A percentile compares a stretch with the other conserved stretches of the same genome.
Conservation (phyloP, 257 asterid genomes). For the Solanum piurae region DNA sequence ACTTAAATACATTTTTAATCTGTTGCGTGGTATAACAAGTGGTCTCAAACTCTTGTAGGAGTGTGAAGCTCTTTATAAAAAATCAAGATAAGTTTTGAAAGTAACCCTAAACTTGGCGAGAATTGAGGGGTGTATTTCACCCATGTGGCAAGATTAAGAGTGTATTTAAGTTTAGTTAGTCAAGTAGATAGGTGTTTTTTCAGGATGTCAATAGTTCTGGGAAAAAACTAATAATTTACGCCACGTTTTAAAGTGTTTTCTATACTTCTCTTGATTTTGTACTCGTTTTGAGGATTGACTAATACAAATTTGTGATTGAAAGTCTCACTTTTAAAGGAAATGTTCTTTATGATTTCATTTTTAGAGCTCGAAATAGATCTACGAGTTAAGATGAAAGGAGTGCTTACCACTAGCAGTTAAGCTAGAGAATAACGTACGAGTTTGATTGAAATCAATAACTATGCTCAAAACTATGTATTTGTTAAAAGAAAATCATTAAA, state of each 20-base stretch:
- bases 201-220: neutral
- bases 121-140: too few relatives aligned
- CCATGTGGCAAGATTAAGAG: too few relatives aligned
- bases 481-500: too few relatives aligned
- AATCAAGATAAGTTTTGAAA: neutral
- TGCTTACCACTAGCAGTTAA: neutral
- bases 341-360: neutral
- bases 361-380: neutral
- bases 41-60: too few relatives aligned
- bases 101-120: neutral
- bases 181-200: neutral
- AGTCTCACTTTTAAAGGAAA: neutral
- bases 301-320: neutral
- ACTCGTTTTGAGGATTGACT: neutral
- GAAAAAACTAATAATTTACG: too few relatives aligned
- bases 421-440: neutral
- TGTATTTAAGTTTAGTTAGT: too few relatives aligned
- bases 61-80: neutral
- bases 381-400: neutral
- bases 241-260: too few relatives aligned
- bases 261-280: neutral
- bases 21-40: too few relatives aligned
- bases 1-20: too few relatives aligned
- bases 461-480: neutral
- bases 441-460: neutral